Evolutionary conservation across 371 early-diverging fungal species (phyloP).

Genomic region (Mucor piriformis): DNA sequence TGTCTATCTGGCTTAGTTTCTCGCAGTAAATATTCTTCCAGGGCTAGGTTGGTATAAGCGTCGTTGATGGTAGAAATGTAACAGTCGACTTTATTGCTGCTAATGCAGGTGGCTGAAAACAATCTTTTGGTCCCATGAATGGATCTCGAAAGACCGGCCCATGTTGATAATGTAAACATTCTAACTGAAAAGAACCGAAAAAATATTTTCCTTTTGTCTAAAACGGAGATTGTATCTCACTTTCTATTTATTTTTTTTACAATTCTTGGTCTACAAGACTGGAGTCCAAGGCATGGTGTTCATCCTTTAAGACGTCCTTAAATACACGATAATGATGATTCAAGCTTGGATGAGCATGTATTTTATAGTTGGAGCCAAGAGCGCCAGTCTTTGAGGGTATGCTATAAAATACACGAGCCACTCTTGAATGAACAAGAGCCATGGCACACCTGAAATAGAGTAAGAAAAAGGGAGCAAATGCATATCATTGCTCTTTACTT

Average conservation of each 20-base stretch:
- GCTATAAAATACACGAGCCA: slow-evolving; percentile 75
- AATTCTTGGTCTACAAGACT: slow-evolving; percentile 21
- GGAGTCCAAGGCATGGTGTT: neutral
- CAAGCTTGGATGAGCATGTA: slow-evolving; percentile 69
- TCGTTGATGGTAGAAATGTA: slow-evolving; percentile 73
- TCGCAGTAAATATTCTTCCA: slow-evolving; percentile 89
- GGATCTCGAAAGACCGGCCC: neutral
- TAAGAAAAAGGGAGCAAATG: neutral
- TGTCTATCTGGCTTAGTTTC: slow-evolving; percentile 66
- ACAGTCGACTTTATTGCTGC: slow-evolving; percentile 42
- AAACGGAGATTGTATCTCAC: neutral
- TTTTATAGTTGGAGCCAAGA: slow-evolving; percentile 69
- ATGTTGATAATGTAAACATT: neutral
- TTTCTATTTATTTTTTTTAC: slow-evolving; percentile 12
- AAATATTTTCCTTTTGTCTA: neutral
- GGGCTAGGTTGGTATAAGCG: slow-evolving; percentile 88
- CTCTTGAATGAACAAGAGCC: slow-evolving; percentile 80
- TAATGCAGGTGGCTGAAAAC: slow-evolving; percentile 1
- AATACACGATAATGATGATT: slow-evolving; percentile 71
- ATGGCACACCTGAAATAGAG: slow-evolving; percentile 66
- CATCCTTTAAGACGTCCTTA: slow-evolving; percentile 20
- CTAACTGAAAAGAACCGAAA: neutral
- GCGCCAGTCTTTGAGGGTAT: slow-evolving; percentile 65
- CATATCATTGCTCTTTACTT: too few relatives aligned
- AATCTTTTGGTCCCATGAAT: neutral